Conservation (phyloP, 768 basidiomycete species). For the Tulasnella sp. region DNA sequence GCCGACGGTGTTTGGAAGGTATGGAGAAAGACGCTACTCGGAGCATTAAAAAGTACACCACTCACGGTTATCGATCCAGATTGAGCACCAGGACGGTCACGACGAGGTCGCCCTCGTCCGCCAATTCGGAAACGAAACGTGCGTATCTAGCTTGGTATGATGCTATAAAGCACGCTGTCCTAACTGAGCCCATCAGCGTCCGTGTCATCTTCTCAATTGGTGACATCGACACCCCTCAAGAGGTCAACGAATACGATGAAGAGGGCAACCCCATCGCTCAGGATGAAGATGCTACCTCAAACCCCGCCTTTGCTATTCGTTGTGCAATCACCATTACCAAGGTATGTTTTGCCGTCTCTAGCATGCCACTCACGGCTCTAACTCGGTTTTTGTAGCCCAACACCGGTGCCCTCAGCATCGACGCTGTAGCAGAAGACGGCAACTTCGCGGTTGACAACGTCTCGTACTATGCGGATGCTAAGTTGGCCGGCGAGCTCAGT, state of each 20-base stretch:
- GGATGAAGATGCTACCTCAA: constrained; percentile 32
- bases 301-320: constrained; percentile 60
- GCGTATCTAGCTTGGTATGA: constrained; percentile 18
- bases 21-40: constrained; percentile 26
- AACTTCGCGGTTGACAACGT: constrained; percentile 83
- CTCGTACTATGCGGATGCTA: constrained; percentile 68
- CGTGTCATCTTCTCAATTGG: constrained; percentile 89
- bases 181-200: constrained; percentile 43
- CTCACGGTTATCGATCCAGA: constrained; percentile 12
- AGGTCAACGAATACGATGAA: constrained; percentile 29
- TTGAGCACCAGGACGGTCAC: constrained; percentile 33
- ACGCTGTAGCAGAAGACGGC: constrained; percentile 66
- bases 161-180: neutral
- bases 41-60: neutral
- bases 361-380: constrained; percentile 1
- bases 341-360: constrained; percentile 34
- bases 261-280: constrained; percentile 35
- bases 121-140: constrained; percentile 38
- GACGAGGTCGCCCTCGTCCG: constrained; percentile 38
- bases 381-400: constrained; percentile 33
- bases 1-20: constrained; percentile 73
- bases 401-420: constrained; percentile 66
- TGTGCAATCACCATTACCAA: constrained; percentile 80
- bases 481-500: constrained; percentile 64
- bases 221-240: constrained; percentile 54